Evolutionary conservation across 2,329 filamentous ascomycete species (phyloP).

Genomic region (Myriosclerotinia curreyana): DNA sequence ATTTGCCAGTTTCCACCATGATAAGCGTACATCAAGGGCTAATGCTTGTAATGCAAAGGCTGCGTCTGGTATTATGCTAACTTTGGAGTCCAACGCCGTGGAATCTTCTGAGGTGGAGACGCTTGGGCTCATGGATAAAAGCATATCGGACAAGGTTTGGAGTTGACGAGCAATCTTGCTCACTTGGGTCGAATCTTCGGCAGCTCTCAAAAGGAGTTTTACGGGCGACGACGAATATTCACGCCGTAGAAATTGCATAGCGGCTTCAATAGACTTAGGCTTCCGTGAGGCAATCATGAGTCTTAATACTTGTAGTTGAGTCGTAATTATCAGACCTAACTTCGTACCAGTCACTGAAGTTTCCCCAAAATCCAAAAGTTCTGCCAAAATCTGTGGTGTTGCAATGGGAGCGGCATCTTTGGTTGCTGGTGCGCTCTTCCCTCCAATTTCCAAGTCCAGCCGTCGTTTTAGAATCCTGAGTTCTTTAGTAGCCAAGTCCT

Average conservation of each 20-base stretch:
- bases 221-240: conserved; percentile 55
- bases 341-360: conserved; percentile 45
- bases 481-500: conserved; percentile 68
- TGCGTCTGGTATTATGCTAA: conserved; percentile 54
- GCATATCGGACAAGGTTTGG: conserved; percentile 60
- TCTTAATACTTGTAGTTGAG: conserved; percentile 64
- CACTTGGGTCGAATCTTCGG: conserved; percentile 44
- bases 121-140: conserved; percentile 65
- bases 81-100: conserved; percentile 50
- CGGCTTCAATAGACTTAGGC: conserved; percentile 56
- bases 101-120: conserved; percentile 62
- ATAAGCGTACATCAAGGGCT: conserved; percentile 58
- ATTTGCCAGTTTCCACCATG: conserved; percentile 62
- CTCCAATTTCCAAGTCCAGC: conserved; percentile 48
- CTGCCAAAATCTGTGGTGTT: conserved; percentile 48
- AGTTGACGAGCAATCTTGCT: conserved; percentile 63
- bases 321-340: conserved; percentile 56
- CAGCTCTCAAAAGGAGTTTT: conserved; percentile 51
- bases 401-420: conserved; percentile 40
- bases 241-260: conserved; percentile 54
- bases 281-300: conserved; percentile 60
- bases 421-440: conserved; percentile 23
- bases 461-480: conserved; percentile 62
- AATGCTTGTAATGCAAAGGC: conserved; percentile 63
- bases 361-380: conserved; percentile 60